A percentile compares a stretch with the other conserved stretches of the same genome.
phyloP scores from a whole-genome alignment of 345 rosid species.

The Arabidopsis arenosa region DNA sequence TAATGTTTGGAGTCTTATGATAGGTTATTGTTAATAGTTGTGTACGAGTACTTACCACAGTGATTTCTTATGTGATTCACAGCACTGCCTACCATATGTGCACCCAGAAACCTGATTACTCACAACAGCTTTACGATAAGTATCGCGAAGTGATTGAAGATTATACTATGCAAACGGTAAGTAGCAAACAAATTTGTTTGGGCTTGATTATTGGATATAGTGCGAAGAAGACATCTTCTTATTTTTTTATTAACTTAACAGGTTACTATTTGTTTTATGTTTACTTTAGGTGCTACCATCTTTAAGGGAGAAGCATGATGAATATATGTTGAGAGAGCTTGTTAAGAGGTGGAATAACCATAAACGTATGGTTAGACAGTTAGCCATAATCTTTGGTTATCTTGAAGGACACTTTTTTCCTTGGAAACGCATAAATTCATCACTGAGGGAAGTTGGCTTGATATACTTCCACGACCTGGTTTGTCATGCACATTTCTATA shows the following conservation, averaged over 20 bases:
- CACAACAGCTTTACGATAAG: slow-evolving; percentile 67
- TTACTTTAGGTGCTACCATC: slow-evolving; percentile 48
- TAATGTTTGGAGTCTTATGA: not conserved
- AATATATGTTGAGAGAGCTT: slow-evolving; percentile 71
- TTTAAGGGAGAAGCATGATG: slow-evolving; percentile 69
- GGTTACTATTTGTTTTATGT: too few relatives aligned
- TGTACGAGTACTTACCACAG: not conserved
- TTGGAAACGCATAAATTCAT: not conserved
- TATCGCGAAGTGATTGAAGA: slow-evolving; percentile 56
- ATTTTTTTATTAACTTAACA: too few relatives aligned
- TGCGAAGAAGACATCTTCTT: too few relatives aligned
- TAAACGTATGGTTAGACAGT: too few relatives aligned
- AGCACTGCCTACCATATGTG: slow-evolving; percentile 66
- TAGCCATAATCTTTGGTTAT: too few relatives aligned
- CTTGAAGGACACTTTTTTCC: too few relatives aligned
- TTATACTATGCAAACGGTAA: slow-evolving; percentile 56
- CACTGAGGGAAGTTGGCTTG: slow-evolving; percentile 65
- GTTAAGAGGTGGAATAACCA: too few relatives aligned
- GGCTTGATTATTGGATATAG: too few relatives aligned
- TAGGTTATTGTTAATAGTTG: not conserved
- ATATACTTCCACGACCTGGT: slow-evolving; percentile 58
- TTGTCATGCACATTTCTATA: not conserved
- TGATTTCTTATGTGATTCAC: slow-evolving; percentile 6
- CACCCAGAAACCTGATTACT: slow-evolving; percentile 57
- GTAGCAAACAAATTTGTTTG: not conserved